Conservation (phyloP, 768 basidiomycete species). For the Suillus subluteus region DNA sequence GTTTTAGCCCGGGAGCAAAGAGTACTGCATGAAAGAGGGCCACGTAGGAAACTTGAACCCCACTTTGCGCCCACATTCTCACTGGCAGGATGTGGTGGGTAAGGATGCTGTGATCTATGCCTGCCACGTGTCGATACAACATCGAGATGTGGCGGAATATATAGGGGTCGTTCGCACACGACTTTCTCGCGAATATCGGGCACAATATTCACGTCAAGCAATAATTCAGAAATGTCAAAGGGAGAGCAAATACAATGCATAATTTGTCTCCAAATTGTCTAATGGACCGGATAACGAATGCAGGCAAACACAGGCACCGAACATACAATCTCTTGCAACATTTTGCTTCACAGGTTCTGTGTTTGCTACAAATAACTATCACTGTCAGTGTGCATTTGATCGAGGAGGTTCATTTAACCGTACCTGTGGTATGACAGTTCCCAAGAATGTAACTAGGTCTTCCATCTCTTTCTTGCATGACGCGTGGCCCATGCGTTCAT, state of each 20-base stretch:
- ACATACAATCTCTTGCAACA: neutral
- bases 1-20: neutral
- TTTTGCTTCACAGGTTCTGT: neutral
- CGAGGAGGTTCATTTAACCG: neutral
- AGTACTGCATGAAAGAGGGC: neutral
- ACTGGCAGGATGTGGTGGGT: neutral
- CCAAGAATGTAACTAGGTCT: slow-evolving; percentile 22
- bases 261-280: neutral
- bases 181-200: neutral
- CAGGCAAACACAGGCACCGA: neutral
- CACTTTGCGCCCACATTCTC: neutral
- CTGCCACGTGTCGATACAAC: neutral
- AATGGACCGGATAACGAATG: neutral
- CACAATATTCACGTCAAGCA: slow-evolving; percentile 4
- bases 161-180: slow-evolving; percentile 4
- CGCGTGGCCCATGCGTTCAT: slow-evolving; percentile 18
- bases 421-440: slow-evolving; percentile 19
- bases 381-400: neutral
- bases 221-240: neutral
- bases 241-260: neutral
- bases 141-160: neutral
- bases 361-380: neutral
- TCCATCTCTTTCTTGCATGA: slow-evolving; percentile 20
- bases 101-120: neutral
- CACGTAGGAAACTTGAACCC: slow-evolving; percentile 1